phyloP scores from a whole-genome alignment of 768 basidiomycete genomes.

The Tricholoma terreum region DNA sequence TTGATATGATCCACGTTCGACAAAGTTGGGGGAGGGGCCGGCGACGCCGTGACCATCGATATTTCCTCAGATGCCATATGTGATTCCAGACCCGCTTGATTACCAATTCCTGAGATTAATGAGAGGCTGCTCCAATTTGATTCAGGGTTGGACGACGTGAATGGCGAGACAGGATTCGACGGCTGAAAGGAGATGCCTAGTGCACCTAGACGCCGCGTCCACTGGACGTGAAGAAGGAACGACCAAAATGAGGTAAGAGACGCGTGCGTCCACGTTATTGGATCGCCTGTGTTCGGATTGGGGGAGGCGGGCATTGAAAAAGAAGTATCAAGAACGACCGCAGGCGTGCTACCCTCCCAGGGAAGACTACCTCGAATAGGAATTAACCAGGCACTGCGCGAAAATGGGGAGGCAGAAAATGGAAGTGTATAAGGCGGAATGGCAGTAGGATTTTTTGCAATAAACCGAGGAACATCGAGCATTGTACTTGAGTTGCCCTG shows the following conservation, averaged over 20 bases:
- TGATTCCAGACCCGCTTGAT: not conserved
- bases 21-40: conserved; percentile 17
- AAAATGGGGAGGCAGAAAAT: conserved; percentile 26
- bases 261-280: conserved; percentile 45
- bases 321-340: conserved; percentile 33
- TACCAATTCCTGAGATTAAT: not conserved
- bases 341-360: conserved; percentile 44
- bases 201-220: conserved; percentile 37
- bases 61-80: not conserved
- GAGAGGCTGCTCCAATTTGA: not conserved
- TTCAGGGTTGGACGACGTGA: not conserved
- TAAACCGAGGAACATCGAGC: conserved; percentile 28
- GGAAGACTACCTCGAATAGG: conserved; percentile 53
- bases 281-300: conserved; percentile 14
- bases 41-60: not conserved
- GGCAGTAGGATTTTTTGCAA: conserved; percentile 32
- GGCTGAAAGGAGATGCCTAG: conserved; percentile 50
- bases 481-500: conserved; percentile 17
- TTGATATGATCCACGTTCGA: conserved; percentile 50
- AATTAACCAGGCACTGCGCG: conserved; percentile 54
- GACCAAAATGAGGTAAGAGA: conserved; percentile 47
- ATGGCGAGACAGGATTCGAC: conserved; percentile 1
- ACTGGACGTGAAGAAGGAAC: conserved; percentile 42
- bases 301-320: conserved; percentile 19
- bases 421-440: conserved; percentile 33